Base-by-base conservation (phyloP, 352 stramenopile species). In the Phytophthora quininea region DNA sequence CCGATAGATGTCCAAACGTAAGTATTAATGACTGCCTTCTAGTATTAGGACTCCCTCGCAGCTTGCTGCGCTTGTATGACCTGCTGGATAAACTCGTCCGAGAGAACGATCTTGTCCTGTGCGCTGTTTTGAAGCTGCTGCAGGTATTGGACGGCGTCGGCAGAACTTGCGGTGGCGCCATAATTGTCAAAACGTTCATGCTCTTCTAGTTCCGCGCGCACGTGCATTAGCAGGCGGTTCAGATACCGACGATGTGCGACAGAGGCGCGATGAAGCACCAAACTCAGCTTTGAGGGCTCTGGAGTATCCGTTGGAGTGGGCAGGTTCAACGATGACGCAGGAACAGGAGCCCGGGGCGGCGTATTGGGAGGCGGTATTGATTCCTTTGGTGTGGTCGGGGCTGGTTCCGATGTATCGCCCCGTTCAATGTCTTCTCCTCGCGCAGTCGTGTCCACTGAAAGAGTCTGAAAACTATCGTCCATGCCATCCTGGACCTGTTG, bases 61-160 rank as follows among this genome's bases (percentile, higher is more conserved):
- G 76, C 81, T 62, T 94, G 84, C 59, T 94, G 86, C 24, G 86
- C 82, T 53, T 91, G 74, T 63, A 94, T 92, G 61, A 94, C 85
- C 63, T 92, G 78, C 71, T 96, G 86, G 62, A 94, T 93, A 70
- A 94, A 96, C 62, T 80, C 74, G 67, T 91, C 82, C n/a, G 84
- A 91, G 37, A 93, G 80, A 61, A 93, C 80, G 62, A 94, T 92
- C 68, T 94, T 96, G 75, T 96, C 84, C 66, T 96, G 88, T 30
- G 86, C 86, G 60, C 71, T 84, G 73, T 93, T 94, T 69, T 92
- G 88, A 51, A 96, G 73, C 77, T 96, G 88, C 65, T 96, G 86
- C 58, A 92, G 66, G 54, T 94, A 94, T 67, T 91, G 81, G 14
- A 96, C 80, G n/a, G 86, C 88, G 53, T 96, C 88, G 7, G 84